phyloP scores from a whole-genome alignment of 768 basidiomycete species.

The Scleroderma citrinum region DNA sequence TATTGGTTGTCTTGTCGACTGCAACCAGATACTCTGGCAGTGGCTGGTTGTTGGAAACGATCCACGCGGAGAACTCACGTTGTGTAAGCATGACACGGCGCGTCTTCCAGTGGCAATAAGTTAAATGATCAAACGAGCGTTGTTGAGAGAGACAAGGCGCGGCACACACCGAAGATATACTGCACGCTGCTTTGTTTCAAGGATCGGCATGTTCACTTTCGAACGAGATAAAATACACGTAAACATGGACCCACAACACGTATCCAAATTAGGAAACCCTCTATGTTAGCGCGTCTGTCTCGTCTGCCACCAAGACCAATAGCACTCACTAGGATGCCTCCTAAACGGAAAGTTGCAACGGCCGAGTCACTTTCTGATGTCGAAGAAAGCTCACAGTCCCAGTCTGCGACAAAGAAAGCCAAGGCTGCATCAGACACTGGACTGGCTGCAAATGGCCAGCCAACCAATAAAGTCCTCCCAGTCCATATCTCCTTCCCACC shows the following conservation, averaged over 20 bases:
- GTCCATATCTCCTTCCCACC: slow-evolving; percentile 51
- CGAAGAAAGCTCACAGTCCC: slow-evolving; percentile 21
- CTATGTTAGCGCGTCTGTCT: slow-evolving; percentile 3
- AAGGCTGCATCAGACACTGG: slow-evolving; percentile 3
- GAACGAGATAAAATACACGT: slow-evolving; percentile 3
- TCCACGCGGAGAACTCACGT: slow-evolving; percentile 67
- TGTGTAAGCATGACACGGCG: slow-evolving; percentile 40
- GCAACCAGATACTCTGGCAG: slow-evolving; percentile 54
- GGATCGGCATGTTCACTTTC: slow-evolving; percentile 5
- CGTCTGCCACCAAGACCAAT: background rate
- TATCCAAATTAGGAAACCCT: slow-evolving; percentile 4
- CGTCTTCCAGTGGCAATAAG: slow-evolving; percentile 1
- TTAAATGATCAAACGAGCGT: slow-evolving; percentile 7
- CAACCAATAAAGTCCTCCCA: slow-evolving; percentile 73
- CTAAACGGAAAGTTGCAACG: slow-evolving; percentile 24
- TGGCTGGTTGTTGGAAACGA: slow-evolving; percentile 43
- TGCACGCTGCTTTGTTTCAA: slow-evolving; percentile 8
- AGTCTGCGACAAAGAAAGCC: slow-evolving; percentile 17
- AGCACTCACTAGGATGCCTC: slow-evolving; percentile 20
- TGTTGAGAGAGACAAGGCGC: background rate
- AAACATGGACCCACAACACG: slow-evolving; percentile 15
- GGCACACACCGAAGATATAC: slow-evolving; percentile 7
- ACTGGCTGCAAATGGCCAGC: slow-evolving; percentile 44
- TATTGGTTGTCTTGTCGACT: slow-evolving; percentile 37
- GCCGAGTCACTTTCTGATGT: slow-evolving; percentile 23